Percentiles rank a stretch among this genome's conserved stretches.
phyloP scores from a whole-genome alignment of 257 asterid species.

The Jacaranda copaia region DNA sequence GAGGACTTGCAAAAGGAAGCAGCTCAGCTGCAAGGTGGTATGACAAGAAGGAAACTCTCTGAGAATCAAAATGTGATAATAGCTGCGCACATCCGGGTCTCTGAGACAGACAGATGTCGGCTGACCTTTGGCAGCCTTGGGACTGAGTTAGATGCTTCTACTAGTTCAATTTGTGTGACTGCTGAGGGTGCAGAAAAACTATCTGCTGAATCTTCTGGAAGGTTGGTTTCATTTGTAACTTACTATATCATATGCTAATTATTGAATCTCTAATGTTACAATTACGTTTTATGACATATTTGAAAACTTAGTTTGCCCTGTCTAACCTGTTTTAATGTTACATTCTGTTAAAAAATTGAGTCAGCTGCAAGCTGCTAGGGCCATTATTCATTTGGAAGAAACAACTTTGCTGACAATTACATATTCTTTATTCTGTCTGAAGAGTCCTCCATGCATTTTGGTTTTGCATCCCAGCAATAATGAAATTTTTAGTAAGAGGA shows the following conservation, averaged over 20 bases:
- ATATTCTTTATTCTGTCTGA: too few relatives aligned
- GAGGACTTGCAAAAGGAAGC: constrained; percentile 56
- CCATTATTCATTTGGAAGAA: neutral
- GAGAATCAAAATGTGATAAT: constrained; percentile 84
- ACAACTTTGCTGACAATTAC: too few relatives aligned
- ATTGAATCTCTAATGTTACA: neutral
- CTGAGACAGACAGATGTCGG: constrained; percentile 82
- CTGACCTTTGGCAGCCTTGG: constrained; percentile 94
- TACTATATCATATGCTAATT: neutral
- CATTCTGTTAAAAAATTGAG: neutral
- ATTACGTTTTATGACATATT: constrained; percentile 1
- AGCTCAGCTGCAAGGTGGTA: constrained; percentile 60
- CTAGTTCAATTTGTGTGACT: constrained; percentile 41
- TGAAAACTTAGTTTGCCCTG: neutral
- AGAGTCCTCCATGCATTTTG: too few relatives aligned
- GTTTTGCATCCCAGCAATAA: too few relatives aligned
- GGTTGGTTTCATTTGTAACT: constrained; percentile 52
- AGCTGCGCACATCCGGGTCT: constrained; percentile 91
- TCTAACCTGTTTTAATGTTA: neutral
- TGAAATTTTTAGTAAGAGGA: too few relatives aligned
- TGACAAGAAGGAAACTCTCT: constrained; percentile 56
- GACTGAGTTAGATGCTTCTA: constrained; percentile 54
- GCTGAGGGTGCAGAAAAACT: constrained; percentile 56
- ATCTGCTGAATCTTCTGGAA: constrained; percentile 56
- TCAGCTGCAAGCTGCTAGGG: neutral